Conservation (phyloP, 176 grass and related monocot genomes). For the Chrysopogon serrulatus region DNA sequence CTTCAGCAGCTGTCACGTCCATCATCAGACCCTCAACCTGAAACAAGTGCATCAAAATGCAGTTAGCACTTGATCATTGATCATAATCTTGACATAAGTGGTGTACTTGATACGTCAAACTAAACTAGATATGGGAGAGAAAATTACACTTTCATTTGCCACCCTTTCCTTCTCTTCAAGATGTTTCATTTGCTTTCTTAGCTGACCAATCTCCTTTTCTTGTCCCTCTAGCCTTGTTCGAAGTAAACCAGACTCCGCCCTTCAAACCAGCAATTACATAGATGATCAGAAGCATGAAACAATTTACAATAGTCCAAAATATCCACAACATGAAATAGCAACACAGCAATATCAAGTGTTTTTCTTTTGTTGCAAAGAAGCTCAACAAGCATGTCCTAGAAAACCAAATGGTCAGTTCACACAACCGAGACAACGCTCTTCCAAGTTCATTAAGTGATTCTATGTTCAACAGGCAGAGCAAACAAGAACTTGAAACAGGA, state of each 20-base stretch:
- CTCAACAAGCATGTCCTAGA: neutral
- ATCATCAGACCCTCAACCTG: conserved; percentile 97
- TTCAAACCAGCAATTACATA: conserved; percentile 54
- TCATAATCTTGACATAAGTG: neutral
- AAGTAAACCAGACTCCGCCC: conserved; percentile 89
- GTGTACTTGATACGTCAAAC: neutral
- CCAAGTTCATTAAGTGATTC: neutral
- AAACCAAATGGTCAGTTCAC: neutral
- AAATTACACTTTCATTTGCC: conserved; percentile 94
- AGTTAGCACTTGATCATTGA: neutral
- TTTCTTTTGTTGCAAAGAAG: neutral
- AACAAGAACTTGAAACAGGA: neutral
- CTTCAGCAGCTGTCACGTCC: conserved; percentile 89
- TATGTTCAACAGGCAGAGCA: neutral
- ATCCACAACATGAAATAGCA: neutral
- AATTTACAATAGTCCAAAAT: neutral
- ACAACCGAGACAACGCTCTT: neutral
- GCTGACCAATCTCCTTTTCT: conserved; percentile 73
- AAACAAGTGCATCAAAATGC: conserved; percentile 5
- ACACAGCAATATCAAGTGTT: neutral
- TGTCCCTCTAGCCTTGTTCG: conserved; percentile 85
- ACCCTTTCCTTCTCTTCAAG: conserved; percentile 82
- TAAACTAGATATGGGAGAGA: conserved; percentile 21
- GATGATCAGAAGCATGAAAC: conserved; percentile 20
- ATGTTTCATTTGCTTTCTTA: conserved; percentile 75